A percentile compares a stretch with the other conserved stretches of the same genome.
These are phyloP conservation scores for Trichoderma sp. DNA, from an alignment of 2,329 filamentous ascomycete genomes.

Conservation along the genomic window DNA sequence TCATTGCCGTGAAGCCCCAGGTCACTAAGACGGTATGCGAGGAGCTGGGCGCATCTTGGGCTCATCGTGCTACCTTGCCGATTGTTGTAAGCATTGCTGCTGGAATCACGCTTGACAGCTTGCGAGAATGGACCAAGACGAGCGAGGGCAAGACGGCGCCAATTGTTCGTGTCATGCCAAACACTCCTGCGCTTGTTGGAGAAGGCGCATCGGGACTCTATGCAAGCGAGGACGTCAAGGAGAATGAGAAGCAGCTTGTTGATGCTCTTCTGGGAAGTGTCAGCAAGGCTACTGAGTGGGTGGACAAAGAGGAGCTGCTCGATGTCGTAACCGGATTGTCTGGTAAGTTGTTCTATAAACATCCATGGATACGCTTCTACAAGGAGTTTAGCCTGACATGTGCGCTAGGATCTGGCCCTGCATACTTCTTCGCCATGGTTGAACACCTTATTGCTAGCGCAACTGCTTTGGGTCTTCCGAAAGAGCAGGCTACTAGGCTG, in stretches of 20 bases:
- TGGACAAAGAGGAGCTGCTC: slow-evolving; percentile 48
- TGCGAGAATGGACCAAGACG: slow-evolving; percentile 43
- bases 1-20: slow-evolving; percentile 53
- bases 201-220: slow-evolving; percentile 51
- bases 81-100: slow-evolving; percentile 50
- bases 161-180: slow-evolving; percentile 53
- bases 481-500: slow-evolving; percentile 49
- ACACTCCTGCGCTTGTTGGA: slow-evolving; percentile 50
- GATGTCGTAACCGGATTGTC: slow-evolving; percentile 52
- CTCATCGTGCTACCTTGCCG: slow-evolving; percentile 35
- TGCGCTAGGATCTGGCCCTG: slow-evolving; percentile 47
- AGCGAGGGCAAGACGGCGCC: slow-evolving; percentile 40
- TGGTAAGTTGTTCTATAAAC: slow-evolving; percentile 34
- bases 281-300: slow-evolving; percentile 50
- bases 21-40: slow-evolving; percentile 47
- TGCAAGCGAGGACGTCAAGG: slow-evolving; percentile 42
- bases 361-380: background rate
- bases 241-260: slow-evolving; percentile 42
- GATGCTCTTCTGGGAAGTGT: slow-evolving; percentile 44
- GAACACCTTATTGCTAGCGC: slow-evolving; percentile 49
- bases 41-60: slow-evolving; percentile 45
- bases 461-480: slow-evolving; percentile 43
- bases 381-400: background rate
- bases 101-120: slow-evolving; percentile 46
- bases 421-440: slow-evolving; percentile 54